Base-by-base conservation (phyloP, 2,329 filamentous ascomycete species). In the Epichloe aotearoae region DNA sequence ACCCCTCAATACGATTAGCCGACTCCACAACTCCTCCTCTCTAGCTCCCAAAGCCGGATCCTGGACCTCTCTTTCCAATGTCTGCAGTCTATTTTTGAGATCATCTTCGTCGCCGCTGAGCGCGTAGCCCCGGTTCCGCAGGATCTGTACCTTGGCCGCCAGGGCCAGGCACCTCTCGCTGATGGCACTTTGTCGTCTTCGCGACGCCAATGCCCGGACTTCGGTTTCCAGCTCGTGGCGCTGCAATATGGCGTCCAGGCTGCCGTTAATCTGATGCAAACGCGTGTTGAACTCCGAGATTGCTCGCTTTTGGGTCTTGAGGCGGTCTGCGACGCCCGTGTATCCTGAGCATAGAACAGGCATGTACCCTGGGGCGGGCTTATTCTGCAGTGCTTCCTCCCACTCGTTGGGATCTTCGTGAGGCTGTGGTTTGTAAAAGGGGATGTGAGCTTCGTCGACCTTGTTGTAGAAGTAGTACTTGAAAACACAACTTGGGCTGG, bases 401-500 rank as follows among this genome's bases (percentile, higher is more conserved):
- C 87, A 94, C 62, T 86, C 86, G 56, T 80, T 77, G 38, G 83
- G 79, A 61, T 90, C 82, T 62, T 93, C 88, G 57, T 79, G 73
- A 1, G 80, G 71, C 15, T 78, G 73, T 2, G 85, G 85, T 56
- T 82, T 79, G 66, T 86, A 90, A 65, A 89, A 89, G 11, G 85
- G 85, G n/a, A 84, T 82, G 62, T 78, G 77, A 49, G 80, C 77
- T 60, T 85, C 80, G 55, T 85, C 82, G 55, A 90, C 86, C 57
- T 86, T 82, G 69, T 93, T 93, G 74, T 93, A 94, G 65, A 93
- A 88, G 71, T 91, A 91, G 62, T 86, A 74, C 65, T 88, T 85
- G 70, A 93, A 88, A 30, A 78, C 79, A 59, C 85, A 89, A 62
- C 80, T 80, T 20, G 80, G 75, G 63, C 75, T 77, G 26, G 74